phyloP scores from a whole-genome alignment of 352 stramenopile species.

The Detonula confervacea region DNA sequence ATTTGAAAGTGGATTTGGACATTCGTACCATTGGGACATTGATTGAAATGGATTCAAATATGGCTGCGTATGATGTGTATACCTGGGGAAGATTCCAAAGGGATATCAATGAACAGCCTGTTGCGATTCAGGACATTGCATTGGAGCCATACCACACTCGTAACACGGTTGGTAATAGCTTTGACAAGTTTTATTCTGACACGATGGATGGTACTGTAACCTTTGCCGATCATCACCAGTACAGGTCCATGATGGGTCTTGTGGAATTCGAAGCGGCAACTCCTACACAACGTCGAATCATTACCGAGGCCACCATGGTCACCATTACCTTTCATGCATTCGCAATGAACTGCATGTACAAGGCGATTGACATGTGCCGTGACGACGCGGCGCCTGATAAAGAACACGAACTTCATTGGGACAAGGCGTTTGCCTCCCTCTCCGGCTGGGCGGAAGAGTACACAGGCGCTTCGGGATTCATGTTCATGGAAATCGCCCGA shows the following conservation, averaged over 20 bases:
- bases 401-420: constrained; percentile 26
- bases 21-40: constrained; percentile 53
- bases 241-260: constrained; percentile 13
- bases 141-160: not conserved
- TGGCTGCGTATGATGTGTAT: constrained; percentile 44
- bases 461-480: constrained; percentile 16
- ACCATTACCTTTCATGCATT: constrained; percentile 44
- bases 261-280: constrained; percentile 24
- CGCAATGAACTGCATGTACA: constrained; percentile 42
- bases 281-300: constrained; percentile 23
- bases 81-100: constrained; percentile 18
- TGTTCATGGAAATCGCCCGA: constrained; percentile 41
- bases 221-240: constrained; percentile 17
- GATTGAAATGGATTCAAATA: constrained; percentile 49
- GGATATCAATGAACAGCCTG: not conserved
- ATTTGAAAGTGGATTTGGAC: constrained; percentile 57
- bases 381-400: not conserved
- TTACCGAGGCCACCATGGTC: constrained; percentile 38
- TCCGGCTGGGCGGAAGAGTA: constrained; percentile 53
- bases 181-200: constrained; percentile 6
- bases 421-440: constrained; percentile 44
- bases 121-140: constrained; percentile 22
- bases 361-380: constrained; percentile 43
- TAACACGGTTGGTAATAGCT: constrained; percentile 20
- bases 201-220: not conserved